Percentiles rank a stretch among this genome's conserved stretches.
These are phyloP conservation scores for Podila horticola DNA, from an alignment of 192 early-diverging fungal species.

Conservation along the genomic window DNA sequence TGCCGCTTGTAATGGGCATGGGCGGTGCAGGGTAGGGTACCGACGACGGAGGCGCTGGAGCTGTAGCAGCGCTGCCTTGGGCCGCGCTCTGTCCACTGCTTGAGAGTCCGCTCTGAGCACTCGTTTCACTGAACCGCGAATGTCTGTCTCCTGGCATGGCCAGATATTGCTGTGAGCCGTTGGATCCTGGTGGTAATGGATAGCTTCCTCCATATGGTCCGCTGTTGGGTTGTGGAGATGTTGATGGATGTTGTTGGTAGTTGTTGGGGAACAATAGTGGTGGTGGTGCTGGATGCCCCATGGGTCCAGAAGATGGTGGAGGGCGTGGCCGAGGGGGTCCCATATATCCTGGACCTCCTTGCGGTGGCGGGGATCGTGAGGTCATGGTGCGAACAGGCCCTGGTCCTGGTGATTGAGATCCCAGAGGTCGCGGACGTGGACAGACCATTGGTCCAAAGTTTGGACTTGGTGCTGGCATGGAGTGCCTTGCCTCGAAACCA, in stretches of 20 bases:
- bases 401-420: background rate
- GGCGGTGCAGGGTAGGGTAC: background rate
- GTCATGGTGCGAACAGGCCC: slow-evolving; percentile 1
- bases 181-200: background rate
- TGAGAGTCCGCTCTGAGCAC: background rate
- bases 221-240: background rate
- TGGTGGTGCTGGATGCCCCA: slow-evolving; percentile 5
- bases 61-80: background rate
- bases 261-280: slow-evolving; percentile 17
- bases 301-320: slow-evolving; percentile 6
- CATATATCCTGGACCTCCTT: background rate
- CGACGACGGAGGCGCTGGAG: background rate
- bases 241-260: slow-evolving; percentile 22
- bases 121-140: background rate
- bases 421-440: slow-evolving; percentile 26
- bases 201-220: background rate
- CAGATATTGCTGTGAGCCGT: background rate
- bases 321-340: slow-evolving; percentile 12
- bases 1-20: background rate
- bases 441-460: slow-evolving; percentile 6
- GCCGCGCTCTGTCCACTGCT: background rate
- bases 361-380: slow-evolving; percentile 2
- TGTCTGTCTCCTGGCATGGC: background rate
- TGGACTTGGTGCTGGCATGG: slow-evolving; percentile 10
- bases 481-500: slow-evolving; percentile 24